Base-by-base conservation (phyloP, 257 asterid species). In the Solanum rostratum region DNA sequence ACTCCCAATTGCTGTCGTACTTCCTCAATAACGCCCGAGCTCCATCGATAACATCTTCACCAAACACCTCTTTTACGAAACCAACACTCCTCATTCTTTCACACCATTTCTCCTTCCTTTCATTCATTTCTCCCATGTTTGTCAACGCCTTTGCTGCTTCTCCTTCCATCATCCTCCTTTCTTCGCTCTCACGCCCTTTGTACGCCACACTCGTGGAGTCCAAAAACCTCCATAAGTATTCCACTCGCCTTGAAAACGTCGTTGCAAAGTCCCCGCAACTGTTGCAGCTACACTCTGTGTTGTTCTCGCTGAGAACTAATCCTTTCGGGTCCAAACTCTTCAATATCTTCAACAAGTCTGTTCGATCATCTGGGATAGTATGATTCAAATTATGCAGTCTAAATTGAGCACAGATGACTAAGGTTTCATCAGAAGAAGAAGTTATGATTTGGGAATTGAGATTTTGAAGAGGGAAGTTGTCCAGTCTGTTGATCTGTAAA, bases 81-180 rank as follows among this genome's bases (percentile, higher is more conserved):
- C 98, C 98, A 6, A 87, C 97, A 14, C 76, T 60, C 37, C 27
- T 89, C 96, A 92, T 92, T 87, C 96, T 90, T 84, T 93, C 95
- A 53, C 95, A 90, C 98, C 98, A 95, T 85, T 89, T 91, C 88
- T 93, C 98, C 53, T 90, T 92, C 19, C 90, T 88, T 83, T 93
- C 98, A 49, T 92, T 95, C 98, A 93, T 91, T 85, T 92, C 98
- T 18, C 90, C 95, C 14, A 8, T 45, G 49, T 88, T 91, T 33
- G 85, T 73, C 86, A 95, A 80, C 12, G 89, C 93, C 88, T 93
- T 92, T 5, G 98, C 97, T 24, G 98, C 97, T 70, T 93, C 98
- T 9, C 93, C 95, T 84, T 95, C 98, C 93, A 95, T 89, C 97
- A 95, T 93, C 90, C 90, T 89, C 87, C 98, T 91, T 84, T 93